Evolutionary conservation across 2,329 filamentous ascomycete genomes (phyloP).

Genomic region (Clonostachys byssicola): DNA sequence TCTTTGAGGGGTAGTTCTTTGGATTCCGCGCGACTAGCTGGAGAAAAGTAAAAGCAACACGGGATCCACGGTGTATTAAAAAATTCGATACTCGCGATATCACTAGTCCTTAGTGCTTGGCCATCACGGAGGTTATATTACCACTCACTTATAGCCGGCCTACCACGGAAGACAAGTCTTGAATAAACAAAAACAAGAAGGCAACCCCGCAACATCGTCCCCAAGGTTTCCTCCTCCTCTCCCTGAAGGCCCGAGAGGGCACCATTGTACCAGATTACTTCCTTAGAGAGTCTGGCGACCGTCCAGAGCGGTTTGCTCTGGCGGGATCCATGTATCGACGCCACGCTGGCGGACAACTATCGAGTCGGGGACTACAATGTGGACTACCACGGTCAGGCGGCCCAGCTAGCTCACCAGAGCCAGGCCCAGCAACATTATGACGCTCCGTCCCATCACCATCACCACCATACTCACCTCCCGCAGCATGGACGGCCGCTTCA

Average conservation of each 20-base stretch:
- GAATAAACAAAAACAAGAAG: not conserved
- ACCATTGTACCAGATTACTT: slow-evolving; percentile 50
- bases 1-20: too few species aligned
- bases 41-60: too few species aligned
- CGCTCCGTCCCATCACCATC: slow-evolving; percentile 28
- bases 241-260: slow-evolving; percentile 33
- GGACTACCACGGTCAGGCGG: slow-evolving; percentile 67
- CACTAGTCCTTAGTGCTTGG: not conserved
- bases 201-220: not conserved
- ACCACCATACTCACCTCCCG: slow-evolving; percentile 7
- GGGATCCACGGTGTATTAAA: too few species aligned
- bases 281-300: slow-evolving; percentile 60
- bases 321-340: slow-evolving; percentile 70
- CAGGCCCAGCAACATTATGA: slow-evolving; percentile 63
- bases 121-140: not conserved
- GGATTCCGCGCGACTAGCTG: too few species aligned
- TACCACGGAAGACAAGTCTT: not conserved
- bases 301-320: slow-evolving; percentile 74
- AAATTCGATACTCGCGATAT: too few species aligned
- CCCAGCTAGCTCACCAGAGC: slow-evolving; percentile 60
- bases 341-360: slow-evolving; percentile 72
- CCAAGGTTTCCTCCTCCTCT: not conserved
- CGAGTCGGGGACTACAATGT: slow-evolving; percentile 71
- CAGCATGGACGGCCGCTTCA: slow-evolving; percentile 27
- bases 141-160: slow-evolving; percentile 2